Percentiles rank a stretch among this genome's conserved stretches.
phyloP scores from a whole-genome alignment of 495 filamentous ascomycete species.

The Penicillium robsamsonii region DNA sequence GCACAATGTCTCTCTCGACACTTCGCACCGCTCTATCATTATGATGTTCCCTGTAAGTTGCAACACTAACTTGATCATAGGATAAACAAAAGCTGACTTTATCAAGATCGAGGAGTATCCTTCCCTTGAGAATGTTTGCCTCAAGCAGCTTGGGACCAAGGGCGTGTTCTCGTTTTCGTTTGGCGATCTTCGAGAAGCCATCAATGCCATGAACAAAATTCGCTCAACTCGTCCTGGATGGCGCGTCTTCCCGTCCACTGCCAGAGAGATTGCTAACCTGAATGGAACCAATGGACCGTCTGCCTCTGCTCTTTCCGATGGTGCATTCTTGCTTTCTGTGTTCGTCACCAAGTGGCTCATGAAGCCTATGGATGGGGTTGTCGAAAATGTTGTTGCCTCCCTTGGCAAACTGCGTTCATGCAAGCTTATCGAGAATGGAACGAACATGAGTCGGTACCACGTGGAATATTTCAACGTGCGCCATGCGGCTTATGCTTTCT shows the following conservation, averaged over 20 bases:
- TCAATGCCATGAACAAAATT: background rate
- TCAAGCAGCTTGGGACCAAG: background rate
- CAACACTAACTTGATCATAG: background rate
- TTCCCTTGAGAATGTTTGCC: conserved; percentile 1
- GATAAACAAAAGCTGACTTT: background rate
- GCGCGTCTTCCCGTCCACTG: background rate
- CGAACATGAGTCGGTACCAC: background rate
- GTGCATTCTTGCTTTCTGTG: background rate
- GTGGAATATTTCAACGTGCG: conserved; percentile 1
- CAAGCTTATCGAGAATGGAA: background rate
- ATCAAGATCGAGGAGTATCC: background rate
- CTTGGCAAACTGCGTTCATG: background rate
- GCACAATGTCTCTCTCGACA: background rate
- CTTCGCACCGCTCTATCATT: background rate
- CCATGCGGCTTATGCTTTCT: background rate
- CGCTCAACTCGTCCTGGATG: background rate
- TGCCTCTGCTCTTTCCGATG: background rate
- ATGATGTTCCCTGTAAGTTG: conserved; percentile 1
- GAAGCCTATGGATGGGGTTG: background rate
- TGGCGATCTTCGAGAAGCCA: background rate
- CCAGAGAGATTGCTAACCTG: background rate
- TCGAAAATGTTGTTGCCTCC: background rate
- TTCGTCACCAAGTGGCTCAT: background rate
- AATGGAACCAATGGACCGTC: background rate
- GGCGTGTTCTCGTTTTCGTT: background rate